Conservation (phyloP, 2,329 filamentous ascomycete species). For the Aspergillus intermedius region DNA sequence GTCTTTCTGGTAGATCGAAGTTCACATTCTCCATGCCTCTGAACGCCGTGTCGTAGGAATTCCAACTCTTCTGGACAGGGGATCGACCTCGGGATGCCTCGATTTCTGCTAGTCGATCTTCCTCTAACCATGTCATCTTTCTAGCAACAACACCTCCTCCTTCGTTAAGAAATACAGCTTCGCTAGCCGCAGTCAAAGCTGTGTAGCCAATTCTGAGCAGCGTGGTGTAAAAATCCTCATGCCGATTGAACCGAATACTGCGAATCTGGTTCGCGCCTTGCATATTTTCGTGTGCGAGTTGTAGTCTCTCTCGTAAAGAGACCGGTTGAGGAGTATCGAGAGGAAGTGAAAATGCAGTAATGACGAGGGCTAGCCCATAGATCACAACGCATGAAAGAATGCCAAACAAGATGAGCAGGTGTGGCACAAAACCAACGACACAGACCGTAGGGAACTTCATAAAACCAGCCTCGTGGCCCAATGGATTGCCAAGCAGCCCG, state of each 20-base stretch:
- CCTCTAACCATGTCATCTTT: constrained; percentile 83
- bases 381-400: constrained; percentile 70
- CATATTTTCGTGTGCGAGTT: constrained; percentile 75
- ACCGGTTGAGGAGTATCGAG: constrained; percentile 40
- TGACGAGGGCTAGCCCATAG: constrained; percentile 66
- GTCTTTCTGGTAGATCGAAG: constrained; percentile 29
- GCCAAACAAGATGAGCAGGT: constrained; percentile 76
- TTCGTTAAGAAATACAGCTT: constrained; percentile 93
- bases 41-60: constrained; percentile 15
- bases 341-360: constrained; percentile 66
- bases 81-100: constrained; percentile 43
- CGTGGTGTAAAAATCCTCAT: constrained; percentile 94
- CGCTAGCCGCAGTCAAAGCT: constrained; percentile 84
- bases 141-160: constrained; percentile 68
- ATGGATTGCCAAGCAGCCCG: constrained; percentile 55
- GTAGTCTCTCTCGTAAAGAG: constrained; percentile 55
- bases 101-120: constrained; percentile 73
- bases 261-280: constrained; percentile 84
- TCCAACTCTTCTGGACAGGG: constrained; percentile 9
- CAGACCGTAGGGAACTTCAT: constrained; percentile 89
- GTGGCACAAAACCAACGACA: constrained; percentile 89
- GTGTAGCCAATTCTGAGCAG: constrained; percentile 80
- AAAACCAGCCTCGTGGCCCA: constrained; percentile 51
- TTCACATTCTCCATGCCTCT: constrained; percentile 26
- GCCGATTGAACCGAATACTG: constrained; percentile 69